phyloP scores from a whole-genome alignment of 2,329 filamentous ascomycete genomes.

The Nannizziopsis arthrosporioides region DNA sequence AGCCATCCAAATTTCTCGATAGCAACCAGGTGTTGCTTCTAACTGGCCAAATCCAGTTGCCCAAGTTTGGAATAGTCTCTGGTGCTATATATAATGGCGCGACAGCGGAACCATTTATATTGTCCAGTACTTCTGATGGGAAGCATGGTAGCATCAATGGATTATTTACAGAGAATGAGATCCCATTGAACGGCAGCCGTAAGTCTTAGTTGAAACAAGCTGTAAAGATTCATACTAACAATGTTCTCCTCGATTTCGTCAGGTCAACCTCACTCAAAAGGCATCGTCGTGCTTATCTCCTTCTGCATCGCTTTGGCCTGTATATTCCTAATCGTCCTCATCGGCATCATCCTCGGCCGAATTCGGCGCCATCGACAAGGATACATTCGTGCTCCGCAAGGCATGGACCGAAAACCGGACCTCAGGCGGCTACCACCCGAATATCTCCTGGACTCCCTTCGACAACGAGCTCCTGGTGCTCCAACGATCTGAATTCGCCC shows the following conservation, averaged over 20 bases:
- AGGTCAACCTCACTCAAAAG: slow-evolving; percentile 33
- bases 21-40: slow-evolving; percentile 63
- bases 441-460: slow-evolving; percentile 35
- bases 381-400: slow-evolving; percentile 36
- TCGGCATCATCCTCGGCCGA: slow-evolving; percentile 38
- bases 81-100: slow-evolving; percentile 82
- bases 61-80: slow-evolving; percentile 66
- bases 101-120: slow-evolving; percentile 61
- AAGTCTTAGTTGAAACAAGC: slow-evolving; percentile 28
- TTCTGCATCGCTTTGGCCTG: slow-evolving; percentile 39
- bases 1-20: slow-evolving; percentile 54
- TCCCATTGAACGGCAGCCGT: slow-evolving; percentile 59
- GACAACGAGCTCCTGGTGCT: slow-evolving; percentile 26
- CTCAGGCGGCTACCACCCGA: slow-evolving; percentile 38
- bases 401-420: slow-evolving; percentile 36
- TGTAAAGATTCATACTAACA: neutral
- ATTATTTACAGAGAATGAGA: slow-evolving; percentile 71
- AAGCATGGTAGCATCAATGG: slow-evolving; percentile 62
- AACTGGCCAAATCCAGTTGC: slow-evolving; percentile 68
- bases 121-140: slow-evolving; percentile 58
- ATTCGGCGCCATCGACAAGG: slow-evolving; percentile 38
- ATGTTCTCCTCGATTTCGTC: slow-evolving; percentile 13
- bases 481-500: slow-evolving; percentile 24
- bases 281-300: slow-evolving; percentile 37
- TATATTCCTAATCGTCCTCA: slow-evolving; percentile 38